Base-by-base conservation (phyloP, 768 basidiomycete genomes). In the Tephrocybe sp. region DNA sequence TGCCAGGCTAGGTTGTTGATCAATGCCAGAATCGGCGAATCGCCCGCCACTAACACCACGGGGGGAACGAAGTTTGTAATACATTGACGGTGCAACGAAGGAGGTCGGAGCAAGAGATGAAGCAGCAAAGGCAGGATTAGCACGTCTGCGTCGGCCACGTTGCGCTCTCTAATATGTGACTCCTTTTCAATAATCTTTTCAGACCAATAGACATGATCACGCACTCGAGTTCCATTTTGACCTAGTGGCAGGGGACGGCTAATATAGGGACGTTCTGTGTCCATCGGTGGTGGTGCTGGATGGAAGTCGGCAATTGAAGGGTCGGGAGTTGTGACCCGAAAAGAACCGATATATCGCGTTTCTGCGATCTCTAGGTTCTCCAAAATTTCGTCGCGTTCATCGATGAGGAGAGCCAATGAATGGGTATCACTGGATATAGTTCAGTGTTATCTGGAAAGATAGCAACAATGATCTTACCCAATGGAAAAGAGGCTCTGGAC, bases 351-450 rank as follows among this genome's bases (percentile, higher is more conserved):
- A 60, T 90, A 93, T 59, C 77, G 80, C 10, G 85, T 81, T 69
- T 91, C 90, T 10, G 89, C 88, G 46, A 85, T 80, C 70, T 93
- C 90, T 8, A 93, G 74, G 54, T 87, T 83, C 57, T 89, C 84
- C n/a, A 93, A 67, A 18, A 90, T 81, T 60, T 80, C 77, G 55
- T 90, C 89, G 24, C 90, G 77, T 62, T 90, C 84, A 38, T 84
- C 81, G 37, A 92, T 87, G 24, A 92, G 78, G 5, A 80, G 56
- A 0, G 83, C 80, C n/a, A 92, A 71, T 3, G 74, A 74, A 12
- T 78, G 76, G 0, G 88, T 91, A 60, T 90, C 86, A 21, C 89
- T 92, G 24, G 48, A 52, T 48, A 56, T 23, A 52, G 45, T 50
- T 26, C 4, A 38, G 24, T 34, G 34, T 14, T 36, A 14, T 36